A percentile compares a stretch with the other conserved stretches of the same genome.
Conservation (phyloP, 768 basidiomycete genomes). For the Lactifluus pinguis region DNA sequence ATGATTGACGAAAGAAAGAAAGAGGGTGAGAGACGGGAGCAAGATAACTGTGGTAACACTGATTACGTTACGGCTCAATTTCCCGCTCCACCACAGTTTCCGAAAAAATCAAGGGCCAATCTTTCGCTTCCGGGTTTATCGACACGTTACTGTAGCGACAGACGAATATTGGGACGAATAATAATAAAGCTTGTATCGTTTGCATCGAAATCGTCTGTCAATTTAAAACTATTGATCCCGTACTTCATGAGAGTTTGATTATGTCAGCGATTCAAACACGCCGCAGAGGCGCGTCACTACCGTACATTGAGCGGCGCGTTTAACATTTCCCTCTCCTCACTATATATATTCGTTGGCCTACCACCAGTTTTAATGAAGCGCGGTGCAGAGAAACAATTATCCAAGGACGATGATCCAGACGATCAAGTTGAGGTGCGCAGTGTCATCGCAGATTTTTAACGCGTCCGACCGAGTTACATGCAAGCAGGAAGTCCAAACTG, state of each 20-base stretch:
- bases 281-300: background rate
- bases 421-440: conserved; percentile 28
- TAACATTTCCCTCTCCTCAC: background rate
- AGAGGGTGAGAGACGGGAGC: background rate
- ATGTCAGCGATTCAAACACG: conserved; percentile 3
- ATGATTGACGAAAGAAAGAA: conserved; percentile 27
- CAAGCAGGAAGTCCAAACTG: conserved; percentile 34
- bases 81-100: conserved; percentile 9
- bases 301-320: background rate
- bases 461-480: background rate
- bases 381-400: conserved; percentile 61
- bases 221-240: too few species aligned
- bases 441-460: background rate
- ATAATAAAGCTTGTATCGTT: too few species aligned
- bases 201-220: background rate
- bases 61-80: background rate
- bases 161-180: too few species aligned
- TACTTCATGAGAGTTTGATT: background rate
- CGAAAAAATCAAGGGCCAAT: background rate
- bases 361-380: conserved; percentile 47
- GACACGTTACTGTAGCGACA: too few species aligned
- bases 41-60: background rate
- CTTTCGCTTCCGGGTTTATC: background rate
- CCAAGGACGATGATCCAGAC: conserved; percentile 43
- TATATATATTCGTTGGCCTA: background rate